Evolutionary conservation across 225 moss, liverwort and hornwort genomes (phyloP).

Genomic region (Marchantia polymorpha): DNA sequence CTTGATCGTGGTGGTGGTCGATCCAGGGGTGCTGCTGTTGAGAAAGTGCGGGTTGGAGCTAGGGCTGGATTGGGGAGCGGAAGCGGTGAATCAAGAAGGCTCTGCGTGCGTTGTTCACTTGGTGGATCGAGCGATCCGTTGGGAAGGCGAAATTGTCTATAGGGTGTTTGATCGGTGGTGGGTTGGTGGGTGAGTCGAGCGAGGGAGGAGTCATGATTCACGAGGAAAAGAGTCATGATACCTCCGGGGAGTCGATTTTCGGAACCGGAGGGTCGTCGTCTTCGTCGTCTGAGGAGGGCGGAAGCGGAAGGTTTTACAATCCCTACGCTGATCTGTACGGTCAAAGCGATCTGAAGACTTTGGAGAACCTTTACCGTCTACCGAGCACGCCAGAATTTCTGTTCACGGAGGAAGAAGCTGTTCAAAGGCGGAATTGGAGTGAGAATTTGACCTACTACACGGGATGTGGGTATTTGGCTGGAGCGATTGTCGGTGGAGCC

Average conservation of each 20-base stretch:
- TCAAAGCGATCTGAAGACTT: slow-evolving; percentile 61
- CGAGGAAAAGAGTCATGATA: slow-evolving; percentile 34
- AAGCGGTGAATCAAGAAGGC: too few species aligned
- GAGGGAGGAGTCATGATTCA: slow-evolving; percentile 30
- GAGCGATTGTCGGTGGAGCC: slow-evolving; percentile 62
- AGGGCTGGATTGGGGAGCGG: too few species aligned
- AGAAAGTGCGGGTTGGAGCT: too few species aligned
- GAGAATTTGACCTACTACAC: slow-evolving; percentile 97
- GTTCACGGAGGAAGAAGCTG: slow-evolving; percentile 78
- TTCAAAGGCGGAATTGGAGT: slow-evolving; percentile 85
- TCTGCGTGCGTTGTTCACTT: too few species aligned
- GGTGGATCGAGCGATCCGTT: too few species aligned
- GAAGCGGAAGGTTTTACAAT: slow-evolving; percentile 75
- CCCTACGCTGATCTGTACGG: slow-evolving; percentile 80
- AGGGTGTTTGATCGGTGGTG: background rate
- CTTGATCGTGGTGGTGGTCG: too few species aligned
- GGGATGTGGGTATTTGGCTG: slow-evolving; percentile 71
- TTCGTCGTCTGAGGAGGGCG: slow-evolving; percentile 44
- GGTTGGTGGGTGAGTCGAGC: background rate
- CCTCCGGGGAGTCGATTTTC: slow-evolving; percentile 35
- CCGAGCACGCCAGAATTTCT: slow-evolving; percentile 79
- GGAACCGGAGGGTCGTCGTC: slow-evolving; percentile 34
- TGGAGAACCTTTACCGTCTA: slow-evolving; percentile 67
- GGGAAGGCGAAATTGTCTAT: background rate
- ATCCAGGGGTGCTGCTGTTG: too few species aligned